A percentile compares a stretch with the other conserved stretches of the same genome.
Conservation (phyloP, 495 filamentous ascomycete genomes). For the Jackrogersella multiformis region DNA sequence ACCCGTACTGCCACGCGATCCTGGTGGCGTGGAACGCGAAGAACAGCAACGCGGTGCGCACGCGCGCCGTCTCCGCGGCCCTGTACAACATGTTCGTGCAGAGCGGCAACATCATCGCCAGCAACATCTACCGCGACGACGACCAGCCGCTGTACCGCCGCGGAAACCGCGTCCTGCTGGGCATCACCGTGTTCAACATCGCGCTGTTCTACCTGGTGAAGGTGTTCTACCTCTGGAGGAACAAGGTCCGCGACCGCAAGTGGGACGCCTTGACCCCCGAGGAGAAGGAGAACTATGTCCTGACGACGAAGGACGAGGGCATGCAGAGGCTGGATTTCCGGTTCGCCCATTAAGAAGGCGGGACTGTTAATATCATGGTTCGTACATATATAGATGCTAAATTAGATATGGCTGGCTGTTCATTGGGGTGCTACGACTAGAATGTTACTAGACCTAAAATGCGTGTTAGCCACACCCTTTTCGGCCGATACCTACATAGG, state of each 20-base stretch:
- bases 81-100: slow-evolving; percentile 61
- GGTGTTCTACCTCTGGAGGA: slow-evolving; percentile 53
- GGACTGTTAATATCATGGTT: not conserved
- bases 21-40: slow-evolving; percentile 67
- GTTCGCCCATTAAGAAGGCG: slow-evolving; percentile 26
- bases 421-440: not conserved
- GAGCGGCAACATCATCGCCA: slow-evolving; percentile 59
- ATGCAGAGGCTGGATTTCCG: slow-evolving; percentile 39
- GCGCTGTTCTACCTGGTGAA: slow-evolving; percentile 49
- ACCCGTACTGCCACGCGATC: slow-evolving; percentile 71
- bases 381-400: not conserved
- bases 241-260: slow-evolving; percentile 44
- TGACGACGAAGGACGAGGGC: slow-evolving; percentile 36
- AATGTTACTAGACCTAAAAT: not conserved
- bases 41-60: slow-evolving; percentile 70
- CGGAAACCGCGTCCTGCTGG: slow-evolving; percentile 61
- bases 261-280: slow-evolving; percentile 53
- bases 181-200: slow-evolving; percentile 54
- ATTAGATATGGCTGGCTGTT: not conserved
- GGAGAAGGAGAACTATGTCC: slow-evolving; percentile 48
- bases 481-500: too few relatives aligned
- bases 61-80: slow-evolving; percentile 65
- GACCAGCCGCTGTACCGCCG: slow-evolving; percentile 63
- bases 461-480: not conserved
- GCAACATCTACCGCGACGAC: slow-evolving; percentile 65